Percentiles rank a stretch among this genome's conserved stretches.
phyloP scores from a whole-genome alignment of 2,329 filamentous ascomycete genomes.

The Trichoderma pleuroti region DNA sequence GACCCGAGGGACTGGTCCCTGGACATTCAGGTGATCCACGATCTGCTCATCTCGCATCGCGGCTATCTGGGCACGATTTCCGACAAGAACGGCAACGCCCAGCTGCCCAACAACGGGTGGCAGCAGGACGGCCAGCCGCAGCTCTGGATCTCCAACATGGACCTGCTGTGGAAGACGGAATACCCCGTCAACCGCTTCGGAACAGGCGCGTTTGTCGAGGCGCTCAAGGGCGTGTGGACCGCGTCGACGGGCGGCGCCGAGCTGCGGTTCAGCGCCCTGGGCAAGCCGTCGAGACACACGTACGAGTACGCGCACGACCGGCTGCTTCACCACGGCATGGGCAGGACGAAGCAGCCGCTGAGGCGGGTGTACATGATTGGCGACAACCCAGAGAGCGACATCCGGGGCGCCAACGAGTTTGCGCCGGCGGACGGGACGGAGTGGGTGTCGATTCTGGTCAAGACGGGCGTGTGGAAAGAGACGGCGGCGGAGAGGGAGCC shows the following conservation, averaged over 20 bases:
- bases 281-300: slow-evolving; percentile 75
- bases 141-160: slow-evolving; percentile 85
- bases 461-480: slow-evolving; percentile 69
- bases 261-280: slow-evolving; percentile 65
- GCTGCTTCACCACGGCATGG: slow-evolving; percentile 50
- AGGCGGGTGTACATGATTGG: slow-evolving; percentile 90
- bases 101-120: slow-evolving; percentile 71
- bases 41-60: slow-evolving; percentile 73
- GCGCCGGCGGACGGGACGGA: slow-evolving; percentile 61
- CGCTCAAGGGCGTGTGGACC: slow-evolving; percentile 75
- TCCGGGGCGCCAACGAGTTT: slow-evolving; percentile 79
- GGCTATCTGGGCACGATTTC: slow-evolving; percentile 82
- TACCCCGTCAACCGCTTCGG: slow-evolving; percentile 85
- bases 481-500: slow-evolving; percentile 46
- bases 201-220: slow-evolving; percentile 84
- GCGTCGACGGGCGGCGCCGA: slow-evolving; percentile 62
- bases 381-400: slow-evolving; percentile 86
- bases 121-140: slow-evolving; percentile 76
- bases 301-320: slow-evolving; percentile 78
- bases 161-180: slow-evolving; percentile 82
- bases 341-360: slow-evolving; percentile 56
- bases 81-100: slow-evolving; percentile 60
- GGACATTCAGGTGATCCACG: slow-evolving; percentile 78
- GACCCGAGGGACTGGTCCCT: slow-evolving; percentile 95
- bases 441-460: slow-evolving; percentile 75